Base-by-base conservation (phyloP, 1,139 yeast species). In the Candida glucosophila region DNA sequence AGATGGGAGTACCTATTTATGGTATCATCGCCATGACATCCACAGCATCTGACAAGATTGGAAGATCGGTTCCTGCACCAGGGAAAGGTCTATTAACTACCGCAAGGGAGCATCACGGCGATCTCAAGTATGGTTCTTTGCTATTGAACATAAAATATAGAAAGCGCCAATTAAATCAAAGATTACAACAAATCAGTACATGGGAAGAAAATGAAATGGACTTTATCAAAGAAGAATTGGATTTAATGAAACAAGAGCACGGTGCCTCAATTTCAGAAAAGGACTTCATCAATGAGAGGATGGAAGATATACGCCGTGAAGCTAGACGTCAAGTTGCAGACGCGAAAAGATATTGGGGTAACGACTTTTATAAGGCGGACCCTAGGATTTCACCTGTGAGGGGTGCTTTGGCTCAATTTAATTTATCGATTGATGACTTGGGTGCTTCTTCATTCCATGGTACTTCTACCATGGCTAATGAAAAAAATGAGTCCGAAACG, bases 401-500 rank as follows among this genome's bases (percentile, higher is more conserved):
- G 66, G 99, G 98, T 40, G 85, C 97, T 14, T 73, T 90, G 57
- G 97, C 97, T 34, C 73, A 94, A 23, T 90, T 76, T 63, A 86
- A 88, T 51, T 75, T 90, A 52, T 78, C 95, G 29, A 69, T 92
- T 49, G 99, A 90, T 55, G 99, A 90, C 51, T 67, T 90, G 51
- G 95, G 83, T 29, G 96, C 88, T 44, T 92, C 96, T 33, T 88
- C 97, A n/a, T 86, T 90, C 94, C 99, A 90, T 52, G 98, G 98
- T 65, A 90, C 98, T 23, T 88, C 97, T 18, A 90, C 98, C 35
- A 80, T 77, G 65, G 98, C 98, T 37, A 90, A 90, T 54, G 98
- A 90, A 57, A 90, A 90, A 83, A 90, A 90, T 56, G 98, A 90
- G 67, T 77, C 95, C 36, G 78, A 80, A 34, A 83, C 97, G 28